Evolutionary conservation across 1,284 basidiomycete species (phyloP).

Genomic region (Ganoderma lucidum): DNA sequence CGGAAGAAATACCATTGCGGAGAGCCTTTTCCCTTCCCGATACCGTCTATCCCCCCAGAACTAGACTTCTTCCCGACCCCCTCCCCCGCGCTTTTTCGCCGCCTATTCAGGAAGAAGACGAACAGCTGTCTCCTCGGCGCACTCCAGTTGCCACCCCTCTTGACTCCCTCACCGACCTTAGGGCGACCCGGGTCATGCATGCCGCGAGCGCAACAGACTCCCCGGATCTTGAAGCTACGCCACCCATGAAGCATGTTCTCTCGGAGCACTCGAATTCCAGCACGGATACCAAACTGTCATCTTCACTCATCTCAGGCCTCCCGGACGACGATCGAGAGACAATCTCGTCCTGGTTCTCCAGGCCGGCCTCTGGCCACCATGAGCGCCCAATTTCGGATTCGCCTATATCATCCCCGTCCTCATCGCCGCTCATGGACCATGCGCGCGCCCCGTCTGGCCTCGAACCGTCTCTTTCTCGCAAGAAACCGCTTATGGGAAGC

Average conservation of each 20-base stretch:
- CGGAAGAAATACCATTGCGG: slow-evolving; percentile 26
- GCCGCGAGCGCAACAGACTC: neutral
- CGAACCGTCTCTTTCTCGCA: slow-evolving; percentile 15
- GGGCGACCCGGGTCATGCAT: slow-evolving; percentile 17
- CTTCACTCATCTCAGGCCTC: slow-evolving; percentile 14
- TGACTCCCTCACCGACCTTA: slow-evolving; percentile 44
- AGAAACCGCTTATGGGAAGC: slow-evolving; percentile 26
- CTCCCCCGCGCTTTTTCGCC: slow-evolving; percentile 21
- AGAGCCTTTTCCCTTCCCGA: slow-evolving; percentile 30
- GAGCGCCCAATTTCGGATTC: slow-evolving; percentile 12
- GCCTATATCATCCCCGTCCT: slow-evolving; percentile 23
- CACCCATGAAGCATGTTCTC: neutral
- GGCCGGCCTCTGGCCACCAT: neutral
- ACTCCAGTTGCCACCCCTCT: slow-evolving; percentile 47
- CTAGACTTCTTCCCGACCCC: slow-evolving; percentile 11
- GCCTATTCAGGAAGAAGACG: slow-evolving; percentile 58
- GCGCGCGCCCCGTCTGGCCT: slow-evolving; percentile 10
- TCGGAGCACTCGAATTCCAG: slow-evolving; percentile 12
- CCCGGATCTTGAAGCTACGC: neutral
- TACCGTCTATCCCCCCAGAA: slow-evolving; percentile 18
- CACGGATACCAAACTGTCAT: neutral
- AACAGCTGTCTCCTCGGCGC: slow-evolving; percentile 50
- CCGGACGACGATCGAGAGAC: slow-evolving; percentile 6
- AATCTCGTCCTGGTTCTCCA: slow-evolving; percentile 1
- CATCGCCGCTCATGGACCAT: slow-evolving; percentile 24